A percentile compares a stretch with the other conserved stretches of the same genome.
Evolutionary conservation across 345 rosid species (phyloP).

Genomic region (Brassica rapa): DNA sequence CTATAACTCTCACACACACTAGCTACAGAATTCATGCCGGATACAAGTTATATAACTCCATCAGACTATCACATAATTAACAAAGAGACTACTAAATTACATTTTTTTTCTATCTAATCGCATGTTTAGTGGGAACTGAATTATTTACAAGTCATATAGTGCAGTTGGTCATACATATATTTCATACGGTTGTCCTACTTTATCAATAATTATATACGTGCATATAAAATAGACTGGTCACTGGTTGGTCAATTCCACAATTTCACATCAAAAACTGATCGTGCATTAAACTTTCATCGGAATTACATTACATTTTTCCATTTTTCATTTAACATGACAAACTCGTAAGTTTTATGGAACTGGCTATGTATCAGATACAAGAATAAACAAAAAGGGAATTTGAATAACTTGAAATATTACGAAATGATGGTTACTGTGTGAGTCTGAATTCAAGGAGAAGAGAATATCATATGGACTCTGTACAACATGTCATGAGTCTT

Average conservation of each 20-base stretch:
- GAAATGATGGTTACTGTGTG: slow-evolving; percentile 11
- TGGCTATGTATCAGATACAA: not conserved
- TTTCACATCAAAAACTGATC: slow-evolving; percentile 9
- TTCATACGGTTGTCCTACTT: slow-evolving; percentile 19
- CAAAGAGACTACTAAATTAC: not conserved
- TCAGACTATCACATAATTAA: not conserved
- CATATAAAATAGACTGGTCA: not conserved
- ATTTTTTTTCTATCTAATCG: slow-evolving; percentile 7
- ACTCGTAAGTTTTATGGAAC: not conserved
- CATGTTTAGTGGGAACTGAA: slow-evolving; percentile 1
- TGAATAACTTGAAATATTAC: slow-evolving; percentile 15
- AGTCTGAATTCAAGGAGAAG: slow-evolving; percentile 24
- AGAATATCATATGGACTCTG: slow-evolving; percentile 23
- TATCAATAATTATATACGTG: slow-evolving; percentile 19
- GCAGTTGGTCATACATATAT: slow-evolving; percentile 33
- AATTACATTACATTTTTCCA: not conserved
- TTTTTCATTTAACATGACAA: not conserved
- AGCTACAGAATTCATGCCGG: not conserved
- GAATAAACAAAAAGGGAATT: not conserved
- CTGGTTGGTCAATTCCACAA: slow-evolving; percentile 16
- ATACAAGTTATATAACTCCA: not conserved
- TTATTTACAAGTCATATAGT: slow-evolving; percentile 22
- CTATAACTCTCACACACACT: not conserved
- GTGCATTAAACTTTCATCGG: slow-evolving; percentile 12
- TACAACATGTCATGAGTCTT: slow-evolving; percentile 27